Conservation (phyloP, 345 rosid genomes). For the Firmiana major region DNA sequence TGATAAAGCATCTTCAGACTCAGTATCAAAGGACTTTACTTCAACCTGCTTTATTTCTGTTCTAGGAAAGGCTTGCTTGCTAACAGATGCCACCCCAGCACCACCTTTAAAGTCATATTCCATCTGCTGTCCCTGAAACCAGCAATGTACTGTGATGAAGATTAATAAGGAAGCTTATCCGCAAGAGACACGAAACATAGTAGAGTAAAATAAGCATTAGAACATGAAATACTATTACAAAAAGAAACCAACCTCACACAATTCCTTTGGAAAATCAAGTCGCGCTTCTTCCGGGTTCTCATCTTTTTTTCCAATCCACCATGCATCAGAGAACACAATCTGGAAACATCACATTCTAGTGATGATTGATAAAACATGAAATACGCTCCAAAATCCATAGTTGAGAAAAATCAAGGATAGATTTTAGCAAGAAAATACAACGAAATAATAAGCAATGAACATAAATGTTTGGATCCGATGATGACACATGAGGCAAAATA, state of each 20-base stretch:
- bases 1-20: conserved; percentile 41
- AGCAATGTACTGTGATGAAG: background rate
- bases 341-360: conserved; percentile 23
- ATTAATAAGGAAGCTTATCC: background rate
- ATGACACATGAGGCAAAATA: background rate
- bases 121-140: conserved; percentile 45
- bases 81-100: conserved; percentile 46
- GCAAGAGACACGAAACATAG: background rate
- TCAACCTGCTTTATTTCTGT: conserved; percentile 37
- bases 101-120: conserved; percentile 77
- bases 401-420: background rate
- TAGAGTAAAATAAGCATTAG: background rate
- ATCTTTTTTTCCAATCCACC: conserved; percentile 94
- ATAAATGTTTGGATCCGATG: background rate
- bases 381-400: background rate
- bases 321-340: conserved; percentile 90
- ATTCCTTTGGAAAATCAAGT: conserved; percentile 73
- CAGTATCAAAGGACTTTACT: conserved; percentile 46
- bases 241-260: conserved; percentile 53
- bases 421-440: background rate
- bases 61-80: conserved; percentile 29
- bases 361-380: conserved; percentile 1
- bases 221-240: background rate
- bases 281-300: conserved; percentile 79
- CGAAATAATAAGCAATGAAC: background rate